phyloP scores from a whole-genome alignment of 352 stramenopile species.

The Phytopythium montanum region DNA sequence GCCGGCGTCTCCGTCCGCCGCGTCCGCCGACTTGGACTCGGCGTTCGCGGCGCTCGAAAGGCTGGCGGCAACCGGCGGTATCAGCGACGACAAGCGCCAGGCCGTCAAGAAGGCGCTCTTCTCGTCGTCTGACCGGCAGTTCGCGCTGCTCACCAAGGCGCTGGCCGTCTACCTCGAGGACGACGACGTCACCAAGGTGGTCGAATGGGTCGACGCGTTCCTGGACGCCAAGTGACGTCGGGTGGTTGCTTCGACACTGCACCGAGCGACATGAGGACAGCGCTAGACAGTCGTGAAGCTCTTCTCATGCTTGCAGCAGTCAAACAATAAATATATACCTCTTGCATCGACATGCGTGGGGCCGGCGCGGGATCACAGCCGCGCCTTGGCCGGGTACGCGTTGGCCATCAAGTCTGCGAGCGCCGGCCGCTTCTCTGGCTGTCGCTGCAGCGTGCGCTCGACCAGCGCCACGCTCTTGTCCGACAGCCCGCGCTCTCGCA shows the following conservation, averaged over 20 bases:
- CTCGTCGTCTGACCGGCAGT: conserved; percentile 46
- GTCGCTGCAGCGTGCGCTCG: conserved; percentile 33
- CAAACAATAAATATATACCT: conserved; percentile 29
- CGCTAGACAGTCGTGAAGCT: conserved; percentile 5
- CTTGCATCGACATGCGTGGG: background rate
- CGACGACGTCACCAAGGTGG: conserved; percentile 34
- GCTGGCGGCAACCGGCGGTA: conserved; percentile 36
- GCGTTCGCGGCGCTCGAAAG: conserved; percentile 43
- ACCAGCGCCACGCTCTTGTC: conserved; percentile 36
- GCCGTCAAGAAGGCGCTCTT: conserved; percentile 59
- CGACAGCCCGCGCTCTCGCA: conserved; percentile 24
- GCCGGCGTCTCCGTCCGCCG: background rate
- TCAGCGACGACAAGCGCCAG: conserved; percentile 47
- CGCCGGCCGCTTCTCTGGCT: conserved; percentile 35
- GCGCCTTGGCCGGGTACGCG: conserved; percentile 34
- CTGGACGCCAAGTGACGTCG: conserved; percentile 25
- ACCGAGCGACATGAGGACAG: background rate
- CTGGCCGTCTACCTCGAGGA: conserved; percentile 36
- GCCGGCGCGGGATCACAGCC: conserved; percentile 24
- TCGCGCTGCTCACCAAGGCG: conserved; percentile 48
- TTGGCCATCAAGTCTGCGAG: conserved; percentile 39
- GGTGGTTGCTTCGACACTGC: background rate
- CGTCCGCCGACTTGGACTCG: conserved; percentile 14
- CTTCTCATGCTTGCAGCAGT: background rate
- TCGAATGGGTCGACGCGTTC: conserved; percentile 75